Base-by-base conservation (phyloP, 768 basidiomycete genomes). In the Tylopilus vinaceipallidus region DNA sequence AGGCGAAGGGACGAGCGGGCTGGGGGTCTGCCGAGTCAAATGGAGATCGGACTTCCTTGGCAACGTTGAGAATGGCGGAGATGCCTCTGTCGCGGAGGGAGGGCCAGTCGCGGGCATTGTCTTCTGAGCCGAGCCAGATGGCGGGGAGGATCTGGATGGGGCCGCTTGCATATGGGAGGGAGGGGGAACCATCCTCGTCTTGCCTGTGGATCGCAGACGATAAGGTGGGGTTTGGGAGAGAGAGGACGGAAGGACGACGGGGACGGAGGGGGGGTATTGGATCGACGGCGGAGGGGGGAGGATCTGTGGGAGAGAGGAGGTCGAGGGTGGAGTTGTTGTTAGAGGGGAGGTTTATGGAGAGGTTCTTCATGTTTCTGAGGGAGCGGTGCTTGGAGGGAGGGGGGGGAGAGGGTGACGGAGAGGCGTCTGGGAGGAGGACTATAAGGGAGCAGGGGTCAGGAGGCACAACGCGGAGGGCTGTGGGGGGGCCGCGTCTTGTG, bases 41-140 rank as follows among this genome's bases (percentile, higher is more conserved):
- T 42, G 84, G 81, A n/a, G 81, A 81, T 37, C 75, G 65, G 54
- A 97, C 89, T 67, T 97, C 93, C 72, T 95, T 93, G 39, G 93
- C 93, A 29, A 95, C 94, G 66, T 95, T 95, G 68, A 95, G 79
- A 19, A 95, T 80, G 38, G 87, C 82, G 53, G 77, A 81, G 62
- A 95, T 92, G 33, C 85, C 81, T 29, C 83, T 79, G 44, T 86
- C 79, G 20, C 81, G 61, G 50, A 95, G 82, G 23, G 75, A 74
- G 35, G 73, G 73, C 84, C 88, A 90, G 68, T 95, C 88, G 50
- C 84, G 81, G 37, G 88, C 91, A 58, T 95, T 94, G 69, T 93
- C 91, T 67, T 95, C 91, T 48, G 89, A 89, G 55, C 93, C 94
- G 10, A 95, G 81, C 85, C 86, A 95, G 50, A 95, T 75, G 42